These are phyloP conservation scores for Pholiota molesta DNA, from an alignment of 768 basidiomycete species.

Conservation along the genomic window DNA sequence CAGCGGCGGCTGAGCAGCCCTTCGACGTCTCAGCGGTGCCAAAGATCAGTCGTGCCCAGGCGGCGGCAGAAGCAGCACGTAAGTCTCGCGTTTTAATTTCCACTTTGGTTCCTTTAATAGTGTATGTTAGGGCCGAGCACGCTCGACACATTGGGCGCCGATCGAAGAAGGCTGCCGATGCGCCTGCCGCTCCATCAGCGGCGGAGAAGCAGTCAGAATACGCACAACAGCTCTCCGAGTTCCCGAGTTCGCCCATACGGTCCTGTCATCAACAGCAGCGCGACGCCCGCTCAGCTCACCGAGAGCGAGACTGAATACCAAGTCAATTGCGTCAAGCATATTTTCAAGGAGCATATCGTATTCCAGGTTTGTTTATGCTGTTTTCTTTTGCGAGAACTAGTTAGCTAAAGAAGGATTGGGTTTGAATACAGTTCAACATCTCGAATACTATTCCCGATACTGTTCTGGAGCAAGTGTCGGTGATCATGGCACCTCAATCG, in stretches of 20 bases:
- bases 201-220: conserved; percentile 91
- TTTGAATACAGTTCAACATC: conserved; percentile 79
- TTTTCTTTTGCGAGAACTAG: neutral
- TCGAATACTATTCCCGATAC: conserved; percentile 97
- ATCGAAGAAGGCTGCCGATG: conserved; percentile 55
- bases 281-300: conserved; percentile 80
- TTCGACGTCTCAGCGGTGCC: conserved; percentile 88
- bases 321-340: conserved; percentile 94
- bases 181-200: conserved; percentile 77
- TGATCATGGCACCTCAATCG: conserved; percentile 85
- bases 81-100: conserved; percentile 31
- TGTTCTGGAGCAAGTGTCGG: conserved; percentile 90
- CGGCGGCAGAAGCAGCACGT: conserved; percentile 88
- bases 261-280: conserved; percentile 81
- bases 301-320: conserved; percentile 99
- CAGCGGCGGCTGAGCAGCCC: conserved; percentile 65
- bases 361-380: conserved; percentile 72
- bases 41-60: conserved; percentile 92
- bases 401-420: neutral
- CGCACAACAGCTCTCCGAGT: conserved; percentile 84
- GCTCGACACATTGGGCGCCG: conserved; percentile 82
- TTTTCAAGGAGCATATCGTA: conserved; percentile 93
- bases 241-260: conserved; percentile 89
- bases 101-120: conserved; percentile 13
- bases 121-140: conserved; percentile 72